Conservation (phyloP, 768 basidiomycete species). For the Lepiota brunneoincarnata region DNA sequence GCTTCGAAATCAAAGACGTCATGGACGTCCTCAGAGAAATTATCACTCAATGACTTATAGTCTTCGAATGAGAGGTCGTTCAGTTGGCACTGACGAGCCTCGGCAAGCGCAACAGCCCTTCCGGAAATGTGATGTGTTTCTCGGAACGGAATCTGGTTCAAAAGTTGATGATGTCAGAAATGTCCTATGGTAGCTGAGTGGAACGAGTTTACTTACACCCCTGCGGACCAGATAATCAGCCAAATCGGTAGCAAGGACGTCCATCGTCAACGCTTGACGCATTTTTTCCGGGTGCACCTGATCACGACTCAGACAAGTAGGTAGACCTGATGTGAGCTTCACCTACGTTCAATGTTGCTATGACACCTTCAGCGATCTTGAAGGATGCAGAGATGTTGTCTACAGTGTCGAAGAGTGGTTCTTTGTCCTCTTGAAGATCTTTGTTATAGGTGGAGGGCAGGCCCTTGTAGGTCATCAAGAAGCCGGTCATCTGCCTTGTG, state of each 20-base stretch:
- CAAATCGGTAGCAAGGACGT: constrained; percentile 97
- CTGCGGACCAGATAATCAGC: constrained; percentile 99
- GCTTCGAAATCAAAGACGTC: constrained; percentile 93
- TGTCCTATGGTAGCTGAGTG: neutral
- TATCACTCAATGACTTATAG: constrained; percentile 69
- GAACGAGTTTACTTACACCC: constrained; percentile 65
- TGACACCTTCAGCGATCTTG: constrained; percentile 91
- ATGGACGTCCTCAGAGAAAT: constrained; percentile 81
- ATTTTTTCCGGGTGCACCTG: constrained; percentile 91
- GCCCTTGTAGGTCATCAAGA: constrained; percentile 96
- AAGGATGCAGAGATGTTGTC: constrained; percentile 87
- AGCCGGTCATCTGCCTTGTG: constrained; percentile 80
- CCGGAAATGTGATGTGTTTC: constrained; percentile 99
- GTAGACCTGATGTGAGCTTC: neutral
- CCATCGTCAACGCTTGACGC: constrained; percentile 89
- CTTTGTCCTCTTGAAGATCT: constrained; percentile 98
- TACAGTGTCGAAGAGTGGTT: constrained; percentile 92
- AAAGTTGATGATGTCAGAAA: neutral
- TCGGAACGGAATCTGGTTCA: constrained; percentile 88
- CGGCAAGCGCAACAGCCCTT: constrained; percentile 92
- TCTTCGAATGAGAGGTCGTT: constrained; percentile 79
- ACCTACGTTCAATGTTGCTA: constrained; percentile 83
- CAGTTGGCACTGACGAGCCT: constrained; percentile 76
- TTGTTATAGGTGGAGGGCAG: constrained; percentile 99
- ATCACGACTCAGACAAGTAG: neutral